Evolutionary conservation across 441 rosid species (phyloP).

Genomic region (Rhodomyrtus psidioides): DNA sequence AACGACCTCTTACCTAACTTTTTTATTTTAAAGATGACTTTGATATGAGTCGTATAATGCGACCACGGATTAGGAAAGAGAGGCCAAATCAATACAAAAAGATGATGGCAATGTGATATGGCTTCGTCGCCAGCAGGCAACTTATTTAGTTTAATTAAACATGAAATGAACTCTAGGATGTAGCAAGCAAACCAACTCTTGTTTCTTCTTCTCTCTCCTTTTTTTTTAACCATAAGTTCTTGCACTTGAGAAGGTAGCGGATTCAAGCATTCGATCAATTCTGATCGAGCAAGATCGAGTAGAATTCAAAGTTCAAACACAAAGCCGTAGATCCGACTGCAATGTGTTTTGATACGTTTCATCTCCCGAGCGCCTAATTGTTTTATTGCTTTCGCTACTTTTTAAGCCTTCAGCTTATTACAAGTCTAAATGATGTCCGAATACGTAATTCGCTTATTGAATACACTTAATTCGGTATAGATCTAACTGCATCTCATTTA

Average conservation of each 20-base stretch:
- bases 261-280: neutral
- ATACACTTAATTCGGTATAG: neutral
- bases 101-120: neutral
- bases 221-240: too few species aligned
- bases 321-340: neutral
- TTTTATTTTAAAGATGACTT: neutral
- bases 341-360: neutral
- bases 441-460: neutral
- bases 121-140: neutral
- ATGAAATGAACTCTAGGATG: neutral
- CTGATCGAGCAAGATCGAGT: neutral
- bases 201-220: neutral
- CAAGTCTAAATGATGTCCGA: accelerated
- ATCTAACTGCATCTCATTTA: neutral
- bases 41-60: neutral
- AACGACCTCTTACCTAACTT: neutral
- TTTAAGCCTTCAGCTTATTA: neutral
- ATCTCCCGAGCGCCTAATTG: accelerated
- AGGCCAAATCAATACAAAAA: neutral
- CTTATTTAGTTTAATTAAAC: neutral
- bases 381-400: accelerated
- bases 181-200: neutral
- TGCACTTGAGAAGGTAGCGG: accelerated
- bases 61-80: neutral
- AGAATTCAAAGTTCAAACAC: neutral